Evolutionary conservation across 306 rosid genomes (phyloP), one percentile per base, ranked within the genome.

Genomic region (Adenanthera pavonina): DNA sequence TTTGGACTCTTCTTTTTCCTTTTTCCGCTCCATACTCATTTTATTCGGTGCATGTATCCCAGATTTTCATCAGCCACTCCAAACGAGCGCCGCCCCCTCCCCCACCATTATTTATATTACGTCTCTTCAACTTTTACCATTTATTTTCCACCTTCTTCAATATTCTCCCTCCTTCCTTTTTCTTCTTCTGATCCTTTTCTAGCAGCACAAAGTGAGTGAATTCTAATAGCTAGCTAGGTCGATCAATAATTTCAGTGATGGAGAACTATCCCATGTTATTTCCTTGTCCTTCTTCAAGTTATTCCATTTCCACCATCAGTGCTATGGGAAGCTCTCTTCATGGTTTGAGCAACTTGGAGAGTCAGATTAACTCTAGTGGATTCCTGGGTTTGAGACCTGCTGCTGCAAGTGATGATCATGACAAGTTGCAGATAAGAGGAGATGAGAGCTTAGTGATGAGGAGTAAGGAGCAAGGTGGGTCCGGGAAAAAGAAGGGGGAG

Each of bases 191-290:
- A n/a, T 19, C 25, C 52, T 19, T 19, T 33, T 61, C 68, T 34
- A 33, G 10, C 11, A 62, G 30, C 54, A 43, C 36, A 5, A 25
- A 25, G 74, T 12, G 74, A 69, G 38, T 40, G 14, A 77, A 46
- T 41, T 41, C 1, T 41, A 41, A 59, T 46, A 54, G 74, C 3
- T 44, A 54, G 74, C 6, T 41, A 41, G 46, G 46, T 56, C 12
- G 57, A 3, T 38, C 30, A 25, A 25, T 14, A 9, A 14, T 44
- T 74, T 33, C 48, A 77, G 17, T 61, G 48, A 36, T 89, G 97
- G 94, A 90, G 47, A 86, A 78, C 69, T 88, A 89, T 76, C 84
- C 89, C 33, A 82, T 88, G 89, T 84, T 90, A 80, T 88, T 90
- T 51, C 94, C 94, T 33, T 79, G 86, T 76, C 78, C 90, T 5